These are phyloP conservation scores for Santalum album DNA, from an alignment of 164 flowering plant genomes.

Conservation along the genomic window DNA sequence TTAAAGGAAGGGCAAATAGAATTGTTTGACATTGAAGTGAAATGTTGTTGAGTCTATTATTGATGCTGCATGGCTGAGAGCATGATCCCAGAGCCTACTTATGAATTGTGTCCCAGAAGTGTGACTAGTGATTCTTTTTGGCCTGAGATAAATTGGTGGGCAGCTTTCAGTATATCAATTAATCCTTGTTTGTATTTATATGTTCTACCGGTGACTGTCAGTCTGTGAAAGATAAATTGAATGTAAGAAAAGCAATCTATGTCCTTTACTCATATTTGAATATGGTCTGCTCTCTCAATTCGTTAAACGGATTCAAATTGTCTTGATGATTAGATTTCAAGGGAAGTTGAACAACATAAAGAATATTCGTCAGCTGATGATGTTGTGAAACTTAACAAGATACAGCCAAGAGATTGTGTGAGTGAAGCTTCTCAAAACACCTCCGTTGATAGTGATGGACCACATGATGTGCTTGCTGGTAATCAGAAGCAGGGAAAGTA, in stretches of 20 bases:
- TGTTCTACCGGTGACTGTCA: not conserved
- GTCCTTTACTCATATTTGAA: not conserved
- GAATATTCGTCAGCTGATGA: not conserved
- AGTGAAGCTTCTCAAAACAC: not conserved
- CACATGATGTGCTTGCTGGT: slow-evolving; percentile 1
- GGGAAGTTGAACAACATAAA: not conserved
- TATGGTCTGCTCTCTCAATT: not conserved
- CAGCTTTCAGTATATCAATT: not conserved
- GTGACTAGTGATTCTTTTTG: too few relatives aligned
- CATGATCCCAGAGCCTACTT: too few relatives aligned
- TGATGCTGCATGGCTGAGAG: too few relatives aligned
- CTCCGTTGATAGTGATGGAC: not conserved
- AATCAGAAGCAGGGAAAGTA: slow-evolving; percentile 42
- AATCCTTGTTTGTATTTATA: not conserved
- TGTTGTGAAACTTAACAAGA: not conserved
- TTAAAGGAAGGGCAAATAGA: too few relatives aligned
- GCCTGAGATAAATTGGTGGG: too few relatives aligned
- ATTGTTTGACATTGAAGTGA: too few relatives aligned
- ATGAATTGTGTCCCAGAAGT: too few relatives aligned
- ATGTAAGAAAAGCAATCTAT: not conserved
- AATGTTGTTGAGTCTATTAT: too few relatives aligned
- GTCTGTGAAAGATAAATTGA: not conserved
- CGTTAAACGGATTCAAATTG: not conserved
- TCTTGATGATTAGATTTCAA: slow-evolving; percentile 1
- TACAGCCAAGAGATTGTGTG: not conserved